These are phyloP conservation scores for Iberis pinnata DNA, from an alignment of 345 rosid species.

Conservation along the genomic window DNA sequence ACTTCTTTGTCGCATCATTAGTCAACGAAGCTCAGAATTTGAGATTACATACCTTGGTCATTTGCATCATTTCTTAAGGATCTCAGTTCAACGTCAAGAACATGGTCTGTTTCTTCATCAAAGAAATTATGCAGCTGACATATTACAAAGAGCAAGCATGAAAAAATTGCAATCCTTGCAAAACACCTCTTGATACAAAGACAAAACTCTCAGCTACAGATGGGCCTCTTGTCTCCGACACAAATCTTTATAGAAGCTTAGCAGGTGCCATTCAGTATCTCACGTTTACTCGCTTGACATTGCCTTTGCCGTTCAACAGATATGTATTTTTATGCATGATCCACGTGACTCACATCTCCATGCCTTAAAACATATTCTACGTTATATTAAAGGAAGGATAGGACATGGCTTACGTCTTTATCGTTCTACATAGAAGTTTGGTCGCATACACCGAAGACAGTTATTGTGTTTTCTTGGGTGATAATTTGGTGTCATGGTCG, in stretches of 20 bases:
- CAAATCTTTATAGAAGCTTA: too few relatives aligned
- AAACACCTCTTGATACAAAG: not conserved
- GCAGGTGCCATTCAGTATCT: too few relatives aligned
- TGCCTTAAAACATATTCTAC: too few relatives aligned
- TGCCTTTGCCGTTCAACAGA: too few relatives aligned
- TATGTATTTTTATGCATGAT: too few relatives aligned
- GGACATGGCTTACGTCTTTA: too few relatives aligned
- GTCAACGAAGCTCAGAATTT: not conserved
- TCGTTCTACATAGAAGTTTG: too few relatives aligned
- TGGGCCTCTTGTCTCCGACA: too few relatives aligned
- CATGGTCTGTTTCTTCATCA: not conserved
- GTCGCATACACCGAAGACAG: not conserved
- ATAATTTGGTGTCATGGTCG: not conserved
- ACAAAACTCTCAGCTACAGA: too few relatives aligned
- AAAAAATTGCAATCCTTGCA: accelerated
- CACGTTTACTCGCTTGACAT: too few relatives aligned
- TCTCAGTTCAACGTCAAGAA: not conserved
- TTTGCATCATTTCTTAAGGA: slow-evolving; percentile 4
- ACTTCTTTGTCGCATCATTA: not conserved
- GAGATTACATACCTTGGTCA: not conserved
- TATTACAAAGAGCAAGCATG: not conserved
- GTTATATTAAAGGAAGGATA: too few relatives aligned
- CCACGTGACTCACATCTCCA: too few relatives aligned
- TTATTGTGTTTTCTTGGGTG: not conserved
- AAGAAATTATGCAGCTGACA: not conserved